These are phyloP conservation scores for Citrullus colocynthis DNA, from an alignment of 306 rosid genomes.

Conservation along the genomic window DNA sequence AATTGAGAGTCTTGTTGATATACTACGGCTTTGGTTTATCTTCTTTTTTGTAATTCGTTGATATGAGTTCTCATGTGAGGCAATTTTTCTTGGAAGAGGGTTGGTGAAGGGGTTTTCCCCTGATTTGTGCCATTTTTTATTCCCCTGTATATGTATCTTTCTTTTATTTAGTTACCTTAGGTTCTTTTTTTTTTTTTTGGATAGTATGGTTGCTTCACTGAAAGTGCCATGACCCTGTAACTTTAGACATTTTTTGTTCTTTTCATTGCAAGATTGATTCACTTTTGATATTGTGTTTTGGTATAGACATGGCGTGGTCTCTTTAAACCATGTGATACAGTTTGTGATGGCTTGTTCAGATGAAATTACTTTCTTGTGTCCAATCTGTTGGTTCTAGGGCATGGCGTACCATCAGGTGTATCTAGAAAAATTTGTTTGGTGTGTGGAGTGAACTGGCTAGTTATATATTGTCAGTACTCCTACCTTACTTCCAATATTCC, in stretches of 20 bases:
- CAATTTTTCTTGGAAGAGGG: neutral
- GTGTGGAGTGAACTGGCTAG: neutral
- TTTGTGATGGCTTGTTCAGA: neutral
- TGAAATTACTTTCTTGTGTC: neutral
- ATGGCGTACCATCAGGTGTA: neutral
- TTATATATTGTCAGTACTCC: neutral
- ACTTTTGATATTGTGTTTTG: neutral
- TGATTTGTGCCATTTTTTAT: neutral
- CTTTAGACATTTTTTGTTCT: neutral
- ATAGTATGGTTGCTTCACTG: neutral
- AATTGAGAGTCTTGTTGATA: neutral
- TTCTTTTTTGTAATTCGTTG: neutral
- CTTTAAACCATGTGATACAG: neutral
- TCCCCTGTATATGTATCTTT: neutral
- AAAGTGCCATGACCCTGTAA: neutral
- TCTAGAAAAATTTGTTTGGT: neutral
- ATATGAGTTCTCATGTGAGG: neutral
- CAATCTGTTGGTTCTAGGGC: neutral
- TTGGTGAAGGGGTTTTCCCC: neutral
- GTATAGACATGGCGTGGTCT: neutral
- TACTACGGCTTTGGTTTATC: neutral
- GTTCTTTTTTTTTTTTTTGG: neutral
- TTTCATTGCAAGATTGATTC: neutral
- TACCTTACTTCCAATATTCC: neutral
- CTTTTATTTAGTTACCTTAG: neutral